A percentile compares a stretch with the other conserved stretches of the same genome.
Evolutionary conservation across 805 yeast genomes (phyloP).

Genomic region (Nakazawaea holstii): DNA sequence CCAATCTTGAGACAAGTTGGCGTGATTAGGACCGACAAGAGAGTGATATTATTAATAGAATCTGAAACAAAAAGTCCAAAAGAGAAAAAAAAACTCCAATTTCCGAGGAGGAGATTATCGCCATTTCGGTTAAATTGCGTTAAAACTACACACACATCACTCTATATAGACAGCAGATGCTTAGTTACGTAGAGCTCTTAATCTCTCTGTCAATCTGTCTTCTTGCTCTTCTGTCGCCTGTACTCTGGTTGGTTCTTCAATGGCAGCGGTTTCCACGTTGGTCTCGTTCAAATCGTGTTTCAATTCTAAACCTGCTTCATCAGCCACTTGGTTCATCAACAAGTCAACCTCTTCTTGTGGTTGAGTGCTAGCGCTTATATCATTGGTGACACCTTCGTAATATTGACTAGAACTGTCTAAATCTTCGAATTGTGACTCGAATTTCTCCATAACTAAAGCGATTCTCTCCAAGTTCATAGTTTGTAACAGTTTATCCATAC

Average conservation of each 20-base stretch:
- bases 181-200: conserved; percentile 70
- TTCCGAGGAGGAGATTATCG: too few relatives aligned
- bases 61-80: too few relatives aligned
- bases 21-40: too few relatives aligned
- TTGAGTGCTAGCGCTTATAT: conserved; percentile 80
- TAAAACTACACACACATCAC: neutral
- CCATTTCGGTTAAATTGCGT: too few relatives aligned
- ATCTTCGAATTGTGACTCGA: conserved; percentile 94
- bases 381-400: conserved; percentile 85
- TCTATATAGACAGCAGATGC: neutral
- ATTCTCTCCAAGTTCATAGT: conserved; percentile 93
- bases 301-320: conserved; percentile 93
- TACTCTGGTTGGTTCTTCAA: conserved; percentile 24
- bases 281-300: conserved; percentile 77
- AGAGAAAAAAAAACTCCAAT: too few relatives aligned
- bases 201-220: conserved; percentile 79
- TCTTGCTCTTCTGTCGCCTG: conserved; percentile 65
- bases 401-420: conserved; percentile 90
- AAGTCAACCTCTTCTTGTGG: conserved; percentile 96
- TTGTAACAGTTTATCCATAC: conserved; percentile 95
- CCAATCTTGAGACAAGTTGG: too few relatives aligned
- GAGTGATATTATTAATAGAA: too few relatives aligned
- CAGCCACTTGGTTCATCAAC: conserved; percentile 87
- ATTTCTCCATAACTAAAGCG: conserved; percentile 93
- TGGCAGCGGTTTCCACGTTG: conserved; percentile 41